phyloP scores from a whole-genome alignment of 495 filamentous ascomycete genomes.

The Xylaria scruposa region DNA sequence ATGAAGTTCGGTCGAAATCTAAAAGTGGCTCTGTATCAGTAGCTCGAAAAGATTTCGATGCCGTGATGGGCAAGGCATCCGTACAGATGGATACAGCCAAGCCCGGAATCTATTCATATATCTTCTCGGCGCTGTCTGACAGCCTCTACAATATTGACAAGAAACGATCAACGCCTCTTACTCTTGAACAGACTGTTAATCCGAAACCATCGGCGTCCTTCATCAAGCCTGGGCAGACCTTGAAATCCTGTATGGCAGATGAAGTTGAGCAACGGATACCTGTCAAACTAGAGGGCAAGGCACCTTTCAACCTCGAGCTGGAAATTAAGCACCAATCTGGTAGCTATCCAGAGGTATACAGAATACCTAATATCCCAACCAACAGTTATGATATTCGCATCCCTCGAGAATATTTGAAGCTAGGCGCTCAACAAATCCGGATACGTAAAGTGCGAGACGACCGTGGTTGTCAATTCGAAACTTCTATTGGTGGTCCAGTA shows the following conservation, averaged over 20 bases:
- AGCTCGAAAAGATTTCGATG: constrained; percentile 70
- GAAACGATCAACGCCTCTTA: constrained; percentile 63
- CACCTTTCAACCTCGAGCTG: constrained; percentile 88
- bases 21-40: constrained; percentile 65
- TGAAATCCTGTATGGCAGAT: constrained; percentile 90
- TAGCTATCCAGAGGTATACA: constrained; percentile 77
- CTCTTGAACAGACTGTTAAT: constrained; percentile 82
- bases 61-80: constrained; percentile 71
- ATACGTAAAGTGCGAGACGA: constrained; percentile 88
- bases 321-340: constrained; percentile 89
- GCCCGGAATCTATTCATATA: constrained; percentile 84
- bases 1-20: constrained; percentile 74
- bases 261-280: constrained; percentile 85
- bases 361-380: constrained; percentile 75
- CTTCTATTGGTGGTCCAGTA: constrained; percentile 67
- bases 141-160: constrained; percentile 80
- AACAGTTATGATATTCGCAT: constrained; percentile 80
- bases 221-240: constrained; percentile 86
- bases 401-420: constrained; percentile 78
- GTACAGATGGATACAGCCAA: constrained; percentile 84
- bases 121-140: constrained; percentile 80
- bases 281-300: constrained; percentile 77
- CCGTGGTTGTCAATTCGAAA: constrained; percentile 78
- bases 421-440: constrained; percentile 83
- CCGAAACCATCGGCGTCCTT: constrained; percentile 80